phyloP scores from a whole-genome alignment of 2,329 filamentous ascomycete genomes.

The Emergomyces africanus region DNA sequence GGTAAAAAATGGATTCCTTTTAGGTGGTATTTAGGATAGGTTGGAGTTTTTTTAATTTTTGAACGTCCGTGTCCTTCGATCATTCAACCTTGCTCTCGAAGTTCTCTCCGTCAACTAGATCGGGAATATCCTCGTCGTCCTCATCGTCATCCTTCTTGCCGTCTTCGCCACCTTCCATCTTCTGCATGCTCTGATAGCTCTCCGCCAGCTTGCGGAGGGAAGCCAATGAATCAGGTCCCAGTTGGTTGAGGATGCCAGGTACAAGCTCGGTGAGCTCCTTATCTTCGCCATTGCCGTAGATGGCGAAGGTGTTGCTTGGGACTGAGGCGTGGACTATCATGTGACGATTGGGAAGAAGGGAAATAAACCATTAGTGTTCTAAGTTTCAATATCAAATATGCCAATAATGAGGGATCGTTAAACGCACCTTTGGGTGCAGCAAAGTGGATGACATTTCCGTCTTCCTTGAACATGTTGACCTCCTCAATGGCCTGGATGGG shows the following conservation, averaged over 20 bases:
- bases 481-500: constrained; percentile 99
- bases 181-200: constrained; percentile 99
- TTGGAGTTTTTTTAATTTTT: not conserved
- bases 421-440: constrained; percentile 85
- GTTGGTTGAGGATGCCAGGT: constrained; percentile 98
- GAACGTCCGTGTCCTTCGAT: constrained; percentile 13
- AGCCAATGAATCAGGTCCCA: constrained; percentile 93
- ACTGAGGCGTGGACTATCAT: constrained; percentile 83
- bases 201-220: constrained; percentile 97
- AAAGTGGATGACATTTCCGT: constrained; percentile 99
- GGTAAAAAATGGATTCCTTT: not conserved
- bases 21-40: not conserved
- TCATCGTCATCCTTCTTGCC: constrained; percentile 60
- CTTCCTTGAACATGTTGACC: constrained; percentile 99
- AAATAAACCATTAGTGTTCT: not conserved
- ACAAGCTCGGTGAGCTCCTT: constrained; percentile 99
- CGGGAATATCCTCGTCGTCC: constrained; percentile 79
- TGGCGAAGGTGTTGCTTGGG: constrained; percentile 97
- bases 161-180: constrained; percentile 66
- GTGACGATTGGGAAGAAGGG: not conserved
- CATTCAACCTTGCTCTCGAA: constrained; percentile 98
- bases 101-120: constrained; percentile 92
- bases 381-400: not conserved
- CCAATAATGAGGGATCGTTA: not conserved
- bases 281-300: constrained; percentile 97